Evolutionary conservation across 768 basidiomycete species (phyloP).

Genomic region (Serendipita vermifera): DNA sequence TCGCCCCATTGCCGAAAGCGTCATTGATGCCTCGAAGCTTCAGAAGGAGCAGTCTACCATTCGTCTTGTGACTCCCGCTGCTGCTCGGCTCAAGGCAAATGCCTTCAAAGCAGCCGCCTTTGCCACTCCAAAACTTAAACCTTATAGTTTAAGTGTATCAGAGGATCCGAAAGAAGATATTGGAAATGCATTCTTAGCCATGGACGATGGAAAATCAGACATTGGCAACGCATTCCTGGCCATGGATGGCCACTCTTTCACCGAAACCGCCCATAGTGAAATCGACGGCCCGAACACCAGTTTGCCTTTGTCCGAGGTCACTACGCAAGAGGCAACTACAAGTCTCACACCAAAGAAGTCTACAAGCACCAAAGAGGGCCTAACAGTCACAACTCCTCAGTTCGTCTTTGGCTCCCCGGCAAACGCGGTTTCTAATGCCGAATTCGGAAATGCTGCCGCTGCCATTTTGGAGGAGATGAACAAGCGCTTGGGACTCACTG

Average conservation of each 20-base stretch:
- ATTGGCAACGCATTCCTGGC: too few species aligned
- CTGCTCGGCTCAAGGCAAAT: too few species aligned
- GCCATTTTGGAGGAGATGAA: slow-evolving; percentile 77
- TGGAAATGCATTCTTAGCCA: too few species aligned
- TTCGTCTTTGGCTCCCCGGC: slow-evolving; percentile 72
- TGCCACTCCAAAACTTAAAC: neutral
- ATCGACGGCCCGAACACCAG: too few species aligned
- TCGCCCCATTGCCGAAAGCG: neutral
- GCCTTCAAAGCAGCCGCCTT: too few species aligned
- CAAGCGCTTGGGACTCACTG: slow-evolving; percentile 45
- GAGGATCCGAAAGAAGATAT: too few species aligned
- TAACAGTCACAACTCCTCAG: neutral
- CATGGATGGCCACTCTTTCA: too few species aligned
- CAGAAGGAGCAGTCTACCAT: slow-evolving; percentile 9
- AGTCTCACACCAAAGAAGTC: neutral
- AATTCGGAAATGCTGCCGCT: slow-evolving; percentile 54
- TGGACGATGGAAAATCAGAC: too few species aligned
- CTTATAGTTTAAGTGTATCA: neutral
- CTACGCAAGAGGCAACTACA: too few species aligned
- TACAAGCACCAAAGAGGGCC: neutral
- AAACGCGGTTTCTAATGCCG: slow-evolving; percentile 46
- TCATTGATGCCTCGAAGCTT: neutral
- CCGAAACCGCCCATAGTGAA: too few species aligned
- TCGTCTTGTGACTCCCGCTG: slow-evolving; percentile 15
- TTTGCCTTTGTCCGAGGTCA: too few species aligned